Percentiles rank a stretch among this genome's conserved stretches.
These are phyloP conservation scores for Gardenia jasminoides DNA, from an alignment of 257 asterid genomes.

Conservation along the genomic window DNA sequence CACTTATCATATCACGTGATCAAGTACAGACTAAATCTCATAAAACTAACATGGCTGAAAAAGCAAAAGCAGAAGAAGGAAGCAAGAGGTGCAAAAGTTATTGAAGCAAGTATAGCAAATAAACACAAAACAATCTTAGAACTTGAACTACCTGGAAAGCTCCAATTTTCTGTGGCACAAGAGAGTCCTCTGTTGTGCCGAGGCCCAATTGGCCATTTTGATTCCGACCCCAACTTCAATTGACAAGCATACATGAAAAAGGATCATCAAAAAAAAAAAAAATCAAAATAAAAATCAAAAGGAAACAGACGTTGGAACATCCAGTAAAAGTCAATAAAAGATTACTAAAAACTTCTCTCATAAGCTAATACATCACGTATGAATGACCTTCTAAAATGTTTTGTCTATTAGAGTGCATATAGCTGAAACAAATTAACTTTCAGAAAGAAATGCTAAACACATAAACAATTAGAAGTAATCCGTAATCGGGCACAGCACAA, in stretches of 20 bases:
- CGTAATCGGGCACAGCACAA: neutral
- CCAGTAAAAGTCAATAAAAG: neutral
- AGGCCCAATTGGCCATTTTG: slow-evolving; percentile 99
- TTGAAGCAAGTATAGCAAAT: neutral
- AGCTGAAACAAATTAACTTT: neutral
- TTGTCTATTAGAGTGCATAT: too few species aligned
- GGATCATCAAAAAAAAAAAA: neutral
- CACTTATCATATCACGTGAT: neutral
- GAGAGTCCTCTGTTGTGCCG: slow-evolving; percentile 89
- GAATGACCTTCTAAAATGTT: neutral
- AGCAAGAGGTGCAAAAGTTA: neutral
- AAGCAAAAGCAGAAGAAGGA: neutral
- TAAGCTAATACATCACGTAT: neutral
- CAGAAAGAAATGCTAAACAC: neutral
- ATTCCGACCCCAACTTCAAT: slow-evolving; percentile 94
- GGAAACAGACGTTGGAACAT: neutral
- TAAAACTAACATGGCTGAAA: neutral
- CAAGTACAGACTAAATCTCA: neutral
- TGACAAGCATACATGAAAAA: slow-evolving; percentile 13
- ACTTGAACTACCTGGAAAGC: slow-evolving; percentile 69
- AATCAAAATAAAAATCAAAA: neutral
- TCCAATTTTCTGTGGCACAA: slow-evolving; percentile 76
- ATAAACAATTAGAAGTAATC: neutral
- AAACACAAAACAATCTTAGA: neutral
- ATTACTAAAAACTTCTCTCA: too few species aligned